Evolutionary conservation across 768 basidiomycete genomes (phyloP), one percentile per base, ranked within the genome.

Genomic region (Gloeophyllum trabeum): DNA sequence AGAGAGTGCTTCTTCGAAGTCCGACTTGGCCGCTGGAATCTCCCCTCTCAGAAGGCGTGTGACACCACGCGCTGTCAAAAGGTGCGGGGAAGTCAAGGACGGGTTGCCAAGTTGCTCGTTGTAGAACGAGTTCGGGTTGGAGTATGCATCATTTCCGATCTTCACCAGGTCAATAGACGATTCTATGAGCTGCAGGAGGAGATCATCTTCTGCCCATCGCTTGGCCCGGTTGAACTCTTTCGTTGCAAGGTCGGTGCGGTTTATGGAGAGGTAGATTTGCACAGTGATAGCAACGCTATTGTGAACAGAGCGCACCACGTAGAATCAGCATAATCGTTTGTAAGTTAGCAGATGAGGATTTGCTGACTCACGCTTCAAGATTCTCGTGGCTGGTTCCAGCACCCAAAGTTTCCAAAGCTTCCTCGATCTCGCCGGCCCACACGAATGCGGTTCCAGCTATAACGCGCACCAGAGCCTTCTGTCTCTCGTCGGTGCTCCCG

Each of bases 221-320:
- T 91, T 84, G 20, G 88, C 85, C 19, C 79, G 73, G 24, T 86
- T 81, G 55, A 88, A 82, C 52, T 88, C 82, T 54, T 80, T 85
- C 61, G 80, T 84, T 21, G 92, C 92, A 28, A 92, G 74, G 63
- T 88, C 90, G 24, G 81, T 67, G 32, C 92, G 81, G 58, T 86
- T 75, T 44, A 93, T 87, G n/a, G 88, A 87, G 26, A 97, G 76
- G 56, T 91, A 87, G 40, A 94, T 76, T 54, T 94, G 88, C 10
- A 85, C 78, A 37, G 84, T 76, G 35, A 90, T 61, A 3, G 89
- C 83, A 25, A 88, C 80, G 32, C 92, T 94, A 50, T 18, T 25
- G 12, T 43, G 23, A 25, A 34, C 28, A 38, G 12, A 41, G 10
- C 28, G 28, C 28, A 30, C 10, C 28, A 7, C 28, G 7, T 37